Conservation (phyloP, 2,329 filamentous ascomycete species). For the Fusarium kyushuense region DNA sequence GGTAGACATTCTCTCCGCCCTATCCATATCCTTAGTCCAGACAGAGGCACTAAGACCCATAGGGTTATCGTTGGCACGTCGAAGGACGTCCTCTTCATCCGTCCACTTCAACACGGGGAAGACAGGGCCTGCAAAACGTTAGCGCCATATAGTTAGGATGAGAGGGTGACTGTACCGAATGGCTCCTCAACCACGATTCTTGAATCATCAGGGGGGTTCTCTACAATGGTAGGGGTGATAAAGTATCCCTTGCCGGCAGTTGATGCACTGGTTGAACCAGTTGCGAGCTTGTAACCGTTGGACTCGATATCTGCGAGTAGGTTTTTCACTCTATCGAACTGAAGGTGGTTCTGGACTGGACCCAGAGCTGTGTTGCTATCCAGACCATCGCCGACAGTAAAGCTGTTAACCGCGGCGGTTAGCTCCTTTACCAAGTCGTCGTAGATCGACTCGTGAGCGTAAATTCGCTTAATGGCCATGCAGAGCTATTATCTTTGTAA, state of each 20-base stretch:
- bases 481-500: constrained; percentile 12
- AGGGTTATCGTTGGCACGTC: constrained; percentile 65
- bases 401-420: constrained; percentile 47
- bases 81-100: constrained; percentile 71
- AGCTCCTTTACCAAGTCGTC: constrained; percentile 58
- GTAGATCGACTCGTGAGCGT: constrained; percentile 71
- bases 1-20: constrained; percentile 63
- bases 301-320: constrained; percentile 65
- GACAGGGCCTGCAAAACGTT: constrained; percentile 60
- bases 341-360: constrained; percentile 73
- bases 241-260: constrained; percentile 61
- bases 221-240: constrained; percentile 68
- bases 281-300: constrained; percentile 56
- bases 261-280: constrained; percentile 33
- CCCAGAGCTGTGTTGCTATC: constrained; percentile 57
- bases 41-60: constrained; percentile 67
- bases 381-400: constrained; percentile 59
- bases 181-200: constrained; percentile 68
- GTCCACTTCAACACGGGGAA: constrained; percentile 72
- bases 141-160: neutral
- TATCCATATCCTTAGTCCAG: constrained; percentile 64
- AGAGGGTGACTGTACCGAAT: constrained; percentile 49
- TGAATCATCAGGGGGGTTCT: constrained; percentile 68
- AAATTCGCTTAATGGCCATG: constrained; percentile 66
- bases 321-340: constrained; percentile 65